Evolutionary conservation across 1,284 basidiomycete genomes (phyloP), one percentile per base, ranked within the genome.

Genomic region (Hypsizygus ulmarius): DNA sequence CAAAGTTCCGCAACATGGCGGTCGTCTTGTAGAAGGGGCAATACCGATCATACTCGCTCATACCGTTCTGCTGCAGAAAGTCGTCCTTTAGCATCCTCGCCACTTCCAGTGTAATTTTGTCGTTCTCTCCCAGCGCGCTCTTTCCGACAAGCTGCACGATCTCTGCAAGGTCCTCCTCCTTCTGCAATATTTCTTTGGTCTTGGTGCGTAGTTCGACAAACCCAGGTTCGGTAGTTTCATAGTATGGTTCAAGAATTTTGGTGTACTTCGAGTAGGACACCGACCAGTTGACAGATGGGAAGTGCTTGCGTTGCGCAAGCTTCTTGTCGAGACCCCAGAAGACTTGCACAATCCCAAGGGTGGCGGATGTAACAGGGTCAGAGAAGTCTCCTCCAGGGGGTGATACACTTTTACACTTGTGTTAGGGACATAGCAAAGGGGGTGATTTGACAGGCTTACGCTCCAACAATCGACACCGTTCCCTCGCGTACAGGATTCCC

Each of bases 311-410:
- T 68, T 99, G 95, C 1, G 95, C 95, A 49, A 99, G 84, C 67
- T 95, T 95, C 82, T 94, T 94, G 72, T 93, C 90, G 34, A 93
- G 78, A 64, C 92, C 92, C 92, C 90, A 95, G 79, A 99, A 99
- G 58, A 98, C 97, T 67, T 98, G 97, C 16, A 99, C 97, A 63
- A 99, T 99, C 78, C 93, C 85, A 45, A 99, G 88, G 1, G 97
- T 99, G 30, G 96, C 90, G 39, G 93, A 86, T 4, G 97, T 99
- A 57, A 99, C 97, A 28, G 97, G 97, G 70, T 99, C 97, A 10
- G 97, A 98, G 73, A 98, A 98, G 68, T 99, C 97, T 74, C 96
- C 96, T 72, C 97, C 96, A 43, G 97, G 96, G 51, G 96, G 96
- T 9, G 94, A 97, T 18, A 99, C 96, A 58, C 91, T 93, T 55